Base-by-base conservation (phyloP, 495 filamentous ascomycete species). In the Massariosphaeria phaeospora region DNA sequence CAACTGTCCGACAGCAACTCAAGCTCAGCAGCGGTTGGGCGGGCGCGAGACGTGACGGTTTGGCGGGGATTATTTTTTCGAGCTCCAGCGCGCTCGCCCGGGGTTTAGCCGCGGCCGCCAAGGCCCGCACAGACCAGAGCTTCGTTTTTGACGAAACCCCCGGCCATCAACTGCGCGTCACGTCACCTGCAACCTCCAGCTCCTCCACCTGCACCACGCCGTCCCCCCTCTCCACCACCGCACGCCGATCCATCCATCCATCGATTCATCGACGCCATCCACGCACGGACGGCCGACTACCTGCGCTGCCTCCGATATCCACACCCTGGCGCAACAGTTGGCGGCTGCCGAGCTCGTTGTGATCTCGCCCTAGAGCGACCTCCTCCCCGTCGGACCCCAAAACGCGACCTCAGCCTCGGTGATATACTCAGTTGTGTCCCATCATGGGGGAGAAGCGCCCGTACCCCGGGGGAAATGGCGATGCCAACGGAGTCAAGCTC, bases 361-460 rank as follows among this genome's bases (percentile, higher is more conserved):
- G n/a, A n/a, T n/a, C n/a, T n/a, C n/a, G n/a, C n/a, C n/a, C n/a
- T n/a, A n/a, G n/a, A n/a, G n/a, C n/a, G n/a, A n/a, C n/a, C n/a
- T n/a, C n/a, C n/a, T n/a, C n/a, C n/a, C n/a, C n/a, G n/a, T n/a
- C n/a, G n/a, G n/a, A n/a, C n/a, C n/a, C n/a, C n/a, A n/a, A n/a
- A n/a, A n/a, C n/a, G 34, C 11, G 10, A 5, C 45, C 9, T 9
- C 7, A 24, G 7, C 6, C 23, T 45, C 10, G 17, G 6, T 17
- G 12, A 11, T 24, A 40, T 17, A 10, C n/a, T 43, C 52, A 53
- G n/a, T n/a, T n/a, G n/a, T n/a, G n/a, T n/a, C n/a, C 48, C 53
- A 68, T 18, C 27, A 84, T 83, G 78, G 72, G 76, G 50, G 80
- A 82, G 57, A 86, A 86, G 70, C 73, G 83, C 46, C 75, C 79